phyloP scores from a whole-genome alignment of 225 moss, liverwort and hornwort genomes.

The Pseudoscleropodium purum region DNA sequence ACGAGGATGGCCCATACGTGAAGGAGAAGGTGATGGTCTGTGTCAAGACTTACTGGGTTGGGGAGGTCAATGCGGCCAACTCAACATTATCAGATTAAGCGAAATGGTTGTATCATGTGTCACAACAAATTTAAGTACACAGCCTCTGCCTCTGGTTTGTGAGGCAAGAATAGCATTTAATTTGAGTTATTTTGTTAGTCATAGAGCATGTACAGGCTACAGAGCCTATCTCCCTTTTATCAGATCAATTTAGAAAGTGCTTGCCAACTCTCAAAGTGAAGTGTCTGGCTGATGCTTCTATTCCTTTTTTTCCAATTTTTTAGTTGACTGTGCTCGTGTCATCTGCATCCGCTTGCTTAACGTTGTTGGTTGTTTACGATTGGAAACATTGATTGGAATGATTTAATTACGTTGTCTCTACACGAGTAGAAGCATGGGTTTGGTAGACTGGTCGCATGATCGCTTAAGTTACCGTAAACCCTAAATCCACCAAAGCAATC shows the following conservation, averaged over 20 bases:
- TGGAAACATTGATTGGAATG: not conserved
- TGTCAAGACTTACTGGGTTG: conserved; percentile 84
- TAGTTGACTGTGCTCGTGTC: no score
- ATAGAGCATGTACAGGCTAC: conserved; percentile 7
- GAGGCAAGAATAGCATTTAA: not conserved
- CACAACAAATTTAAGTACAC: not conserved
- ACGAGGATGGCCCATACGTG: conserved; percentile 66
- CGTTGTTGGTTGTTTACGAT: not conserved
- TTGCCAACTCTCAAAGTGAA: not conserved
- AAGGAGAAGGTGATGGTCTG: conserved; percentile 71
- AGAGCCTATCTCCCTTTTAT: not conserved
- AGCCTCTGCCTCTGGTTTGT: not conserved
- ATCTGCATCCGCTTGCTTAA: not conserved
- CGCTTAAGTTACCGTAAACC: not conserved
- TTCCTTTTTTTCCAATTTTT: no score
- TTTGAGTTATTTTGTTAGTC: not conserved
- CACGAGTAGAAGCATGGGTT: not conserved
- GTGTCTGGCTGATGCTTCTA: not conserved
- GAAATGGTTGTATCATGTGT: not conserved
- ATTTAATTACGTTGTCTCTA: not conserved
- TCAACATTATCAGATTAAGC: conserved; percentile 3
- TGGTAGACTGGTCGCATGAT: not conserved
- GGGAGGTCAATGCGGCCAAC: conserved; percentile 13
- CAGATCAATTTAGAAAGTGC: not conserved
- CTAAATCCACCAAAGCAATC: no score